Evolutionary conservation across 2,329 filamentous ascomycete genomes (phyloP), one percentile per base, ranked within the genome.

Genomic region (Tolypocladium tropicale): DNA sequence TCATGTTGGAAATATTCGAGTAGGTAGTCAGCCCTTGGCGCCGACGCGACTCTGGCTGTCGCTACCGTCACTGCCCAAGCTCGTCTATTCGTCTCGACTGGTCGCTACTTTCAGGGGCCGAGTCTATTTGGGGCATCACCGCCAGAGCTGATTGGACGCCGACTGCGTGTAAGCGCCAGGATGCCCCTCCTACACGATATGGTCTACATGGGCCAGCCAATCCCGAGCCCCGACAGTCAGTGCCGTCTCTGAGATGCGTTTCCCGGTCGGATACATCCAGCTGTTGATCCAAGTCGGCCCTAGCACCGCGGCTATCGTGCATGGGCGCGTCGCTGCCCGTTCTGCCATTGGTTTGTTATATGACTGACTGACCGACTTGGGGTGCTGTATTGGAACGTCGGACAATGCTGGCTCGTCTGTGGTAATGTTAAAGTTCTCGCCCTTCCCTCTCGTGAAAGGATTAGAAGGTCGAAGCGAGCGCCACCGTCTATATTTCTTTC

Each of bases 291-390:
- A 34, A 11, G 28, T 43, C 51, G 32, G 7, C 32, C 12, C 12
- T 32, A 25, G 21, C 52, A 32, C 41, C 61, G 65, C 65, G 65
- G 60, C 59, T 65, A 63, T 60, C 54, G 56, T 61, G 61, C 60
- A 63, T 64, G 57, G 59, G 60, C 63, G 64, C 62, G 61, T 63
- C 51, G 51, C 23, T 28, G 21, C 21, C 46, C 3, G 21, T 32
- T 14, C 14, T 53, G 33, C 14, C 36, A 53, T 57, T 54, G 43
- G 52, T 43, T 46, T 28, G 43, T 52, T 23, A n/a, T 53, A 21
- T 49, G 46, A 49, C 25, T 10, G 43, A 18, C n/a, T 6, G 23
- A 7, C 43, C 9, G 16, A 11, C 4, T 16, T 16, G 23, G n/a
- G 43, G 41, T 16, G 41, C 23, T 3, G 18, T 7, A 16, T 18